Base-by-base conservation (phyloP, 805 yeast genomes). In the Wickerhamia fluorescens region DNA sequence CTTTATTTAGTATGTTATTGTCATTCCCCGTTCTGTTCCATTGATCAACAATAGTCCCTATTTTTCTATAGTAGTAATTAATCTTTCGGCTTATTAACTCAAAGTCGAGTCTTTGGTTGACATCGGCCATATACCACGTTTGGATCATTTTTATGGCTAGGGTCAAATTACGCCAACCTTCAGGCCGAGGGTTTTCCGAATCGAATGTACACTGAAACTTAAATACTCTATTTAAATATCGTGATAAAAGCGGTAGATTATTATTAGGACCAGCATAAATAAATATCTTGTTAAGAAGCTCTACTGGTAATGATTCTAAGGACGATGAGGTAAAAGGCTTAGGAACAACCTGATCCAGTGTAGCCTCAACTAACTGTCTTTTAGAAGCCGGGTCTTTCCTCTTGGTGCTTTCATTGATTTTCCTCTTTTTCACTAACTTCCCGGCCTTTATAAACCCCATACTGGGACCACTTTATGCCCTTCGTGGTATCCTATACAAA, bases 301-400 rank as follows among this genome's bases (percentile, higher is more conserved):
- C 75, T 3, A 44, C 30, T 2, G 78, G 77, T 8, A 72, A 45
- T 9, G 45, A 41, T 21, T 54, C 56, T 7, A 67, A 34, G 15
- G 23, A 16, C 17, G 28, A 25, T 10, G 21, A 27, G 11, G 20
- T 20, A 23, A 7, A 17, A 10, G 24, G 24, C 10, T 7, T 8
- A 10, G 7, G 7, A 8, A 7, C 20, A 18, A 10, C 7, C 14
- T n/a, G 27, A 4, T 22, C 20, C 13, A 19, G 24, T 4, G 13
- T 13, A 19, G n/a, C 11, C n/a, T n/a, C n/a, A n/a, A n/a, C n/a
- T n/a, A n/a, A n/a, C n/a, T n/a, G n/a, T n/a, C n/a, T n/a, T n/a
- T n/a, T n/a, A n/a, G n/a, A n/a, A n/a, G n/a, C n/a, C n/a, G n/a
- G n/a, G n/a, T n/a, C n/a, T n/a, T n/a, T n/a, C n/a, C n/a, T n/a